Evolutionary conservation across 495 filamentous ascomycete species (phyloP).

Genomic region (Talaromyces wortmannii): DNA sequence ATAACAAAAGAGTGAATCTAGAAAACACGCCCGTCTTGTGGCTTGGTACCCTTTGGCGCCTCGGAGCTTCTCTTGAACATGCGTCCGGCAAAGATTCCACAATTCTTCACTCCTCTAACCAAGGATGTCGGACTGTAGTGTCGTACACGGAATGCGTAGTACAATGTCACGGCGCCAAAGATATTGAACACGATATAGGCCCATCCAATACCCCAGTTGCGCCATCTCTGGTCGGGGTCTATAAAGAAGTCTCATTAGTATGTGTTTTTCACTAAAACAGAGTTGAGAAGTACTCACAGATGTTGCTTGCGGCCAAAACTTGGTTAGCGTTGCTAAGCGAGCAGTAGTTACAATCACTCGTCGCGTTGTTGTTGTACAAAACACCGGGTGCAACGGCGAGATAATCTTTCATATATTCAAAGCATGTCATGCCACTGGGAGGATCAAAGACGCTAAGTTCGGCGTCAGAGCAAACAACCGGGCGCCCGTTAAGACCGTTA

Average conservation of each 20-base stretch:
- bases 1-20: background rate
- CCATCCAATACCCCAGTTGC: conserved; percentile 49
- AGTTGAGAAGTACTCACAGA: conserved; percentile 23
- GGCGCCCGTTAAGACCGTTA: conserved; percentile 36
- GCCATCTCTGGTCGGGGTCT: conserved; percentile 40
- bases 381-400: conserved; percentile 22
- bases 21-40: conserved; percentile 28
- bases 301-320: conserved; percentile 36
- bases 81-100: conserved; percentile 25
- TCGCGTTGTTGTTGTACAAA: conserved; percentile 38
- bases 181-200: conserved; percentile 48
- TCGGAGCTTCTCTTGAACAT: conserved; percentile 42
- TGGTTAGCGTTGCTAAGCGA: conserved; percentile 37
- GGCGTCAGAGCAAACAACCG: conserved; percentile 32
- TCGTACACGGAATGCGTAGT: conserved; percentile 48
- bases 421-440: conserved; percentile 41
- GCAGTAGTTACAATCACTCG: conserved; percentile 37
- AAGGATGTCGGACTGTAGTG: conserved; percentile 34
- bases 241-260: background rate
- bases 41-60: conserved; percentile 55
- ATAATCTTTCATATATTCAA: conserved; percentile 36
- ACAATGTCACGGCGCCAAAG: conserved; percentile 38
- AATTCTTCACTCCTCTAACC: conserved; percentile 18
- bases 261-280: background rate
- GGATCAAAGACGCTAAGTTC: conserved; percentile 48